These are phyloP conservation scores for Pythium coloratum DNA, from an alignment of 352 stramenopile species.

Conservation along the genomic window DNA sequence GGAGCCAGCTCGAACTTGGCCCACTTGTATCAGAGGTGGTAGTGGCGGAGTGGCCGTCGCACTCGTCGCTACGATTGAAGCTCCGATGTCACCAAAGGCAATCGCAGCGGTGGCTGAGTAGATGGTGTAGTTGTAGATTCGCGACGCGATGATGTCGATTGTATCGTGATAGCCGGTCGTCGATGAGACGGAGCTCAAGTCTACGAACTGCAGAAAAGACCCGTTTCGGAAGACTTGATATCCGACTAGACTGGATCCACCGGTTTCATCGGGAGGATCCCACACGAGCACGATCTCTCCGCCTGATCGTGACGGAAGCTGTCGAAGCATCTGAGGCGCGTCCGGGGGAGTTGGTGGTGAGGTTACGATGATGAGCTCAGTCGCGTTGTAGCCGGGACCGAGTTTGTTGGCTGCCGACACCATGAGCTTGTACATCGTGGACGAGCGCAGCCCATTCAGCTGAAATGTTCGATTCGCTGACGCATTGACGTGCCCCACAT, in stretches of 20 bases:
- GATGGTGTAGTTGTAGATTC: conserved; percentile 44
- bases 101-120: conserved; percentile 33
- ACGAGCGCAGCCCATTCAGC: conserved; percentile 32
- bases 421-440: conserved; percentile 35
- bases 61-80: conserved; percentile 28
- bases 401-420: conserved; percentile 40
- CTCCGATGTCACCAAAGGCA: not conserved
- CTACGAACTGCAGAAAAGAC: conserved; percentile 14
- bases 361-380: conserved; percentile 34
- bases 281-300: conserved; percentile 41
- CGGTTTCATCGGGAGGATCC: conserved; percentile 39
- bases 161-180: conserved; percentile 32
- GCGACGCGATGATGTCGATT: conserved; percentile 27
- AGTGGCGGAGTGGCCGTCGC: conserved; percentile 18
- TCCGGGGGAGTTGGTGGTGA: conserved; percentile 30
- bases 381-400: conserved; percentile 41
- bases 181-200: not conserved
- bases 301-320: conserved; percentile 36
- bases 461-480: conserved; percentile 14
- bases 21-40: conserved; percentile 18
- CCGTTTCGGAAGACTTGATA: conserved; percentile 46
- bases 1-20: conserved; percentile 32
- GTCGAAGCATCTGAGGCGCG: conserved; percentile 33
- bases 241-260: conserved; percentile 36
- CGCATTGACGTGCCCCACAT: conserved; percentile 19